Percentiles rank a stretch among this genome's conserved stretches.
phyloP scores from a whole-genome alignment of 2,329 filamentous ascomycete genomes.

The Onygena corvina region DNA sequence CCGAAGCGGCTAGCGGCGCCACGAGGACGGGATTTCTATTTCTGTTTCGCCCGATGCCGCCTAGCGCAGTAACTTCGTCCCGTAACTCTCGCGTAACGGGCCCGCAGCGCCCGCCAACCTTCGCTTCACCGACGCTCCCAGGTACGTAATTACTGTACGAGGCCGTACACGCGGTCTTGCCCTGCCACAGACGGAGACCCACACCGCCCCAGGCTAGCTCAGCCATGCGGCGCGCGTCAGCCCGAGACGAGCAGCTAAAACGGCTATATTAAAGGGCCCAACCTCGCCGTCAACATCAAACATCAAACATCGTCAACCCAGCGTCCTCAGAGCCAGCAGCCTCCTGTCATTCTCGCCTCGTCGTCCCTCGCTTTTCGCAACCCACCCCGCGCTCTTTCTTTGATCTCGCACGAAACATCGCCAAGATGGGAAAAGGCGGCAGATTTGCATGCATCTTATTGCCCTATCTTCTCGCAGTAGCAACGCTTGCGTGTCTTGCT shows the following conservation, averaged over 20 bases:
- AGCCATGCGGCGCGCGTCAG: slow-evolving; percentile 6
- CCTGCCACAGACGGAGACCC: background rate
- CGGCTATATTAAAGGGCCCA: slow-evolving; percentile 5
- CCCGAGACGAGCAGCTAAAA: too few relatives aligned
- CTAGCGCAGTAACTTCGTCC: background rate
- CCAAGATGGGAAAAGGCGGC: slow-evolving; percentile 57
- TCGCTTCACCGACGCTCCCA: too few relatives aligned
- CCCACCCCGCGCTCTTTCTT: too few relatives aligned
- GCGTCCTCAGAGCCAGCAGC: too few relatives aligned
- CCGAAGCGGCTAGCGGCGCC: background rate
- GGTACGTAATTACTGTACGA: background rate
- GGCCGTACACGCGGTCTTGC: background rate
- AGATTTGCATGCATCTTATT: slow-evolving; percentile 76
- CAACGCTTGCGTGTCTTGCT: slow-evolving; percentile 56
- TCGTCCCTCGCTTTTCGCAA: too few relatives aligned
- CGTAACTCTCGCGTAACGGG: background rate
- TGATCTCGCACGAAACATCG: background rate
- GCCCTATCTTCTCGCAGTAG: slow-evolving; percentile 71
- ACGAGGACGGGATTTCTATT: background rate
- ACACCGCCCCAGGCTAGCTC: background rate
- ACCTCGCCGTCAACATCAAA: background rate
- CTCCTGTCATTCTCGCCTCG: too few relatives aligned
- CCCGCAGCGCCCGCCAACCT: too few relatives aligned
- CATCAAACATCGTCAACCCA: slow-evolving; percentile 1
- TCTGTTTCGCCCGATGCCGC: background rate